phyloP scores from a whole-genome alignment of 257 asterid species.

The Hygrophila difformis region DNA sequence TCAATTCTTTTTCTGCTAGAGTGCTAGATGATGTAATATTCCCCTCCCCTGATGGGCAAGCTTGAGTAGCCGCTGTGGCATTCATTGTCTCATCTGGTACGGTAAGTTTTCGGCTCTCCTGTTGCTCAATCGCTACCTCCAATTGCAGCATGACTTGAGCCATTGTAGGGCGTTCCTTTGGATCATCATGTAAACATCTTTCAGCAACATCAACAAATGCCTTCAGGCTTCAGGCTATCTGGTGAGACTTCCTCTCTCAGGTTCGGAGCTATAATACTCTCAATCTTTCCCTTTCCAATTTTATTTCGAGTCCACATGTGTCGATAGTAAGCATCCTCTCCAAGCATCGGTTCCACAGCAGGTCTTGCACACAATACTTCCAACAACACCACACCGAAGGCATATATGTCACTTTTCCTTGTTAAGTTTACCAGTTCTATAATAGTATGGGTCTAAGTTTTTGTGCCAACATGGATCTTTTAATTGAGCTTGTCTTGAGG shows the following conservation, averaged over 20 bases:
- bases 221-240: constrained; percentile 46
- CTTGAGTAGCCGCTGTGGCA: constrained; percentile 10
- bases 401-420: constrained; percentile 39
- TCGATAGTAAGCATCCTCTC: constrained; percentile 22
- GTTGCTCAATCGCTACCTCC: constrained; percentile 43
- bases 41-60: no score
- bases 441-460: constrained; percentile 36
- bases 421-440: constrained; percentile 28
- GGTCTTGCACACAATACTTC: constrained; percentile 44
- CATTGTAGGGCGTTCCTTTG: constrained; percentile 49
- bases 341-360: constrained; percentile 20
- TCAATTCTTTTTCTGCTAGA: no score
- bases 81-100: constrained; percentile 9
- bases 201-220: constrained; percentile 38
- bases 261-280: constrained; percentile 32
- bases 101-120: constrained; percentile 26
- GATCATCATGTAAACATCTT: constrained; percentile 45
- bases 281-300: constrained; percentile 36
- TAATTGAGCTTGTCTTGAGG: constrained; percentile 23
- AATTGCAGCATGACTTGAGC: constrained; percentile 41
- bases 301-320: constrained; percentile 32
- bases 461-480: constrained; percentile 23
- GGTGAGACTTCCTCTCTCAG: constrained; percentile 34
- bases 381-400: constrained; percentile 43
- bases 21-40: no score